phyloP scores from a whole-genome alignment of 73 alveolate species.

The Paramecium tetraurelia region DNA sequence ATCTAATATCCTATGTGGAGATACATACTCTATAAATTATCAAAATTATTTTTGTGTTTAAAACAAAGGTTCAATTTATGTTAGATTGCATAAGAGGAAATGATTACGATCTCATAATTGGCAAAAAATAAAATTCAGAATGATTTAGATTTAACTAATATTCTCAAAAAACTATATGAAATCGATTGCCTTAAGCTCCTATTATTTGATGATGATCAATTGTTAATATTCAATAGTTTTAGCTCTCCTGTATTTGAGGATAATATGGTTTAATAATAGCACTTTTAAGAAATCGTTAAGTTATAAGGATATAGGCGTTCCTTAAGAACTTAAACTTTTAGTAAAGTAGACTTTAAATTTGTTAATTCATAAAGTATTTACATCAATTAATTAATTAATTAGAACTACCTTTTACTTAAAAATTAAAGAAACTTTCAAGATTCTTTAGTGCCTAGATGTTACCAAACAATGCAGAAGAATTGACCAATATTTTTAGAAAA shows the following conservation, averaged over 20 bases:
- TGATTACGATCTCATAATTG: background rate
- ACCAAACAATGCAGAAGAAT: background rate
- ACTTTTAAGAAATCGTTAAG: background rate
- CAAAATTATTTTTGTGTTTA: background rate
- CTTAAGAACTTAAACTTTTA: background rate
- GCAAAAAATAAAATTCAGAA: background rate
- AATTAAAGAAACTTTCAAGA: background rate
- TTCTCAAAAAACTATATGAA: slow-evolving; percentile 12
- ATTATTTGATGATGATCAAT: slow-evolving; percentile 42
- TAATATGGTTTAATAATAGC: background rate
- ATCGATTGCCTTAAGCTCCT: slow-evolving; percentile 14
- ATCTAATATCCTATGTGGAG: background rate
- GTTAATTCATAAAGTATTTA: background rate
- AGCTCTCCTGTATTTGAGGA: slow-evolving; percentile 25
- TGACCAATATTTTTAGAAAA: background rate
- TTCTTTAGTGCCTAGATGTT: background rate
- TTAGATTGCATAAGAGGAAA: background rate
- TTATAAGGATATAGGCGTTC: background rate
- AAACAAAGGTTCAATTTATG: background rate
- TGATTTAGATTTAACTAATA: slow-evolving; percentile 42
- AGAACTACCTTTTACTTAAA: background rate
- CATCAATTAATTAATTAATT: background rate
- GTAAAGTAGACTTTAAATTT: background rate
- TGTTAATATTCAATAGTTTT: background rate
- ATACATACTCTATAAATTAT: background rate